Evolutionary conservation across 179 eudicot species (phyloP), one percentile per base, ranked within the genome.

Genomic region (Amaranthus tricolor): DNA sequence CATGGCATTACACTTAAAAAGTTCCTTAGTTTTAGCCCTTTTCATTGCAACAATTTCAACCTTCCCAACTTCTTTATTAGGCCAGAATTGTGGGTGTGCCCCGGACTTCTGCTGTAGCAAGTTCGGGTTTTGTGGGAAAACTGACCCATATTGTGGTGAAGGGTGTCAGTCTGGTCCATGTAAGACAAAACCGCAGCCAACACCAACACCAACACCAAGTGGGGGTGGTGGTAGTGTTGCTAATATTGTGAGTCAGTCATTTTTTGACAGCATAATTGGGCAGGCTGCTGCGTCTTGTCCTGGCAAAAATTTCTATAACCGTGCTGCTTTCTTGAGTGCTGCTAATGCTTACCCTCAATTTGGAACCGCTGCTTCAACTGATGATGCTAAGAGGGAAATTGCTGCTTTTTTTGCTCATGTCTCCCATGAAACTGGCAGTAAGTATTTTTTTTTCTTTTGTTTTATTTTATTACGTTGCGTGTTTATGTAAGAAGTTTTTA

Each of bases 401-500:
- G 85, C 85, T 6, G 85, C 85, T 17, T 79, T 79, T 64, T 82
- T 82, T 11, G 85, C 85, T 63, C 83, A 82, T 74, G 78, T 79
- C 44, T n/a, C 85, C 2, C 85, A 79, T 76, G 85, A 82, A 66
- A 82, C 85, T 55, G 74, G 75, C 55, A 59, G 85, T 76, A 53
- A 79, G 80, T 79, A 45, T 0, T 71, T 59, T 31, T 2, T 31
- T 45, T 53, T 31, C 40, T 12, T 31, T 31, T 31, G 3, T 31
- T 31, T 31, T 31, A 31, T 31, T 31, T 31, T 31, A 31, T 31
- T 31, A 31, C 40, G 40, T 31, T 31, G 40, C 40, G 10, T 52
- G 13, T 68, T 11, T 50, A 24, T 14, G 43, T 31, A 5, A 62
- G 19, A 31, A 31, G 2, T 31, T 31, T 31, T 31, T 31, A 31